These are phyloP conservation scores for Trypanosoma avium DNA, from an alignment of 208 protist species.

Conservation along the genomic window DNA sequence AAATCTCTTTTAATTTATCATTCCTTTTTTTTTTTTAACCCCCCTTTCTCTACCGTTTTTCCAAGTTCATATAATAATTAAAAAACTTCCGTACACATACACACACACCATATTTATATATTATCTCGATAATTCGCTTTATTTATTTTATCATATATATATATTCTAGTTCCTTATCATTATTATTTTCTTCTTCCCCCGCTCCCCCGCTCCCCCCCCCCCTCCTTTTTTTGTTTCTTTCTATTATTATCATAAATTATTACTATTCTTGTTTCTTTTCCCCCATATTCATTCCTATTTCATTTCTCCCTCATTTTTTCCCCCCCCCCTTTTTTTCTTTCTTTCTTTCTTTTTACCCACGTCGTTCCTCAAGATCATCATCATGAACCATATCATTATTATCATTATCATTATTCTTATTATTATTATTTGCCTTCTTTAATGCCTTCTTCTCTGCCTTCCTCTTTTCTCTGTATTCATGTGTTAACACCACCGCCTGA, in stretches of 20 bases:
- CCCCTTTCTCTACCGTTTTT: not conserved
- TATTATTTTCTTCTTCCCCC: too few species aligned
- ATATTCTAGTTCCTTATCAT: too few species aligned
- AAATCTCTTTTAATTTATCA: constrained; percentile 1
- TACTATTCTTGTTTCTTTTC: not conserved
- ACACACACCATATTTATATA: too few species aligned
- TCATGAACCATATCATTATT: constrained; percentile 10
- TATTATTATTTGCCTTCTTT: constrained; percentile 43
- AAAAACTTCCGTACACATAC: not conserved
- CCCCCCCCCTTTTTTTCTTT: not conserved
- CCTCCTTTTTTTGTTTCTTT: not conserved
- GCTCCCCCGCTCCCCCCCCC: too few species aligned
- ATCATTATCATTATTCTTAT: constrained; percentile 12
- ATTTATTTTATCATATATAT: not conserved
- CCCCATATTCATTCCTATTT: not conserved
- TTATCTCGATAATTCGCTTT: not conserved
- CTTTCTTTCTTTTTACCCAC: not conserved
- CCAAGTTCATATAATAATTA: not conserved
- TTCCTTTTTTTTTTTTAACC: not conserved
- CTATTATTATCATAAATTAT: not conserved
- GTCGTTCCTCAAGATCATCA: constrained; percentile 16
- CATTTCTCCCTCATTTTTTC: not conserved
- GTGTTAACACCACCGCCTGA: constrained; percentile 57
- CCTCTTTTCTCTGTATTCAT: constrained; percentile 34
- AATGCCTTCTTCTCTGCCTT: constrained; percentile 31